Evolutionary conservation across 257 asterid species (phyloP).

Genomic region (Dorcoceras hygrometricum): DNA sequence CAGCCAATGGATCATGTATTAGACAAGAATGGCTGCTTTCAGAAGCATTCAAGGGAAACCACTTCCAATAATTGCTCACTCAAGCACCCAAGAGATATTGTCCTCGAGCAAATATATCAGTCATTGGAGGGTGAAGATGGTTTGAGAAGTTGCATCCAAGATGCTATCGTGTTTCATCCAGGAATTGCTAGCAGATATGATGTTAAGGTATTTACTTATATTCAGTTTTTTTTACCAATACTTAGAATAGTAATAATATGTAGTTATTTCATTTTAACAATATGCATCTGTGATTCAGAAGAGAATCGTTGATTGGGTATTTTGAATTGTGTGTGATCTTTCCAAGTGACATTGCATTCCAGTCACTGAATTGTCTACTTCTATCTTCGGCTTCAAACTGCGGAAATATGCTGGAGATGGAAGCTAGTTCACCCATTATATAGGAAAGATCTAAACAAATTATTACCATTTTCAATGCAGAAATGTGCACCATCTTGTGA

Average conservation of each 20-base stretch:
- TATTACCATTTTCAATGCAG: constrained; percentile 30
- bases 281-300: neutral
- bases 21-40: constrained; percentile 33
- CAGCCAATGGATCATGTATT: constrained; percentile 34
- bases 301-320: constrained; percentile 9
- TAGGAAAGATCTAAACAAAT: constrained; percentile 9
- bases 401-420: neutral
- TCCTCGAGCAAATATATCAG: constrained; percentile 56
- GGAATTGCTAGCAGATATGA: constrained; percentile 44
- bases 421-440: neutral
- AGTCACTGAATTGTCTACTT: neutral
- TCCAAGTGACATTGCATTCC: neutral
- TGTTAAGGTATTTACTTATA: constrained; percentile 41
- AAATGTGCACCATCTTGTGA: constrained; percentile 46
- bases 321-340: constrained; percentile 5
- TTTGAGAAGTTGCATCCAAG: constrained; percentile 44
- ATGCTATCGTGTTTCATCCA: constrained; percentile 36
- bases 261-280: neutral
- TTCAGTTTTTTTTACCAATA: constrained; percentile 7
- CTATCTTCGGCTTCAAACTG: neutral
- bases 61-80: constrained; percentile 33
- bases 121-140: constrained; percentile 52
- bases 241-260: neutral
- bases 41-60: constrained; percentile 26
- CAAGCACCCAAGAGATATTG: constrained; percentile 46